phyloP scores from a whole-genome alignment of 768 basidiomycete genomes.

The Lactarius hengduanensis region DNA sequence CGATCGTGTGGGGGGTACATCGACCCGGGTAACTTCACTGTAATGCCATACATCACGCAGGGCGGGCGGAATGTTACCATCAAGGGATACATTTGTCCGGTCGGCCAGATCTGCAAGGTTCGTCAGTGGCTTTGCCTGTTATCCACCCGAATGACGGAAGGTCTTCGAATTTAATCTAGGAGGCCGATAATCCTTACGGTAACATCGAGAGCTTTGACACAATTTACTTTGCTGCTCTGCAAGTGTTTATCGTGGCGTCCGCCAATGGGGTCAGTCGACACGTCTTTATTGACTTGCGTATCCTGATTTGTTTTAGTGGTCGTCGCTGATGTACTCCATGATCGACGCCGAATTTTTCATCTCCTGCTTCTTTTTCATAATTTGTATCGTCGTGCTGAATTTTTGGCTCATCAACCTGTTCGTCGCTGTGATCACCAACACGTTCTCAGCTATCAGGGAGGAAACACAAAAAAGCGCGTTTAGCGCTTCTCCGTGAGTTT shows the following conservation, averaged over 20 bases:
- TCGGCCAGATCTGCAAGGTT: constrained; percentile 82
- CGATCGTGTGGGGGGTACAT: constrained; percentile 84
- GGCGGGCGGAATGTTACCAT: constrained; percentile 40
- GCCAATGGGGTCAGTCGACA: constrained; percentile 61
- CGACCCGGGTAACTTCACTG: constrained; percentile 52
- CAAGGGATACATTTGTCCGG: constrained; percentile 90
- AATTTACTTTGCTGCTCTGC: constrained; percentile 74
- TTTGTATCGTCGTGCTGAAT: constrained; percentile 82
- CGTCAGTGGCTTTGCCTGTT: constrained; percentile 19
- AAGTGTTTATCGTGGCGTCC: constrained; percentile 81
- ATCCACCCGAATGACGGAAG: background rate
- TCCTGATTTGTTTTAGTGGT: constrained; percentile 50
- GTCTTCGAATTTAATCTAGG: constrained; percentile 39
- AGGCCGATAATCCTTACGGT: constrained; percentile 60
- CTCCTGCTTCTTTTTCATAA: constrained; percentile 86
- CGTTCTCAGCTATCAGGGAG: constrained; percentile 82
- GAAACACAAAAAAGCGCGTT: constrained; percentile 92
- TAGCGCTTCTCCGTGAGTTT: constrained; percentile 68
- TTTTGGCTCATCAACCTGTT: constrained; percentile 94
- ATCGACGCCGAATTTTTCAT: constrained; percentile 88
- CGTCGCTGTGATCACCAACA: constrained; percentile 94
- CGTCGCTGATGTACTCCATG: constrained; percentile 80
- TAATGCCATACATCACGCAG: constrained; percentile 42
- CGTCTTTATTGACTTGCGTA: constrained; percentile 4
- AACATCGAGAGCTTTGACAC: constrained; percentile 85